Evolutionary conservation across 306 rosid species (phyloP).

Genomic region (Clitoria ternatea): DNA sequence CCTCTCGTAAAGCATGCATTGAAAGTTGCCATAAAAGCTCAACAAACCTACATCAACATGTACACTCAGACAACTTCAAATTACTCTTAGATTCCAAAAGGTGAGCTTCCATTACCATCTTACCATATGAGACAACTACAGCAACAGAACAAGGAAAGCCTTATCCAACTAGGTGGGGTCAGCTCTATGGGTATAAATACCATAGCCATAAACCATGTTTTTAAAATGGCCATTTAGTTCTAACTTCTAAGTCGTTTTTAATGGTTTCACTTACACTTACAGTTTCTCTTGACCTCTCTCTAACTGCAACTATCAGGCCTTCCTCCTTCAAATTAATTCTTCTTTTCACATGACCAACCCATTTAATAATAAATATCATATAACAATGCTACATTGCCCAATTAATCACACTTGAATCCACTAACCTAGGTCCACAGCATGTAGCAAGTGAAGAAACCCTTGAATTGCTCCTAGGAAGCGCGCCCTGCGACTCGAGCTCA

Average conservation of each 20-base stretch:
- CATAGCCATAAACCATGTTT: background rate
- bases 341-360: background rate
- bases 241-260: background rate
- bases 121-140: conserved; percentile 7
- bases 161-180: background rate
- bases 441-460: conserved; percentile 99
- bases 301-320: background rate
- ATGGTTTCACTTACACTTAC: background rate
- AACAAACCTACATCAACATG: conserved; percentile 67
- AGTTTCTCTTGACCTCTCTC: background rate
- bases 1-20: conserved; percentile 96
- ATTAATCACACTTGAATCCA: background rate
- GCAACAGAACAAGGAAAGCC: background rate
- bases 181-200: background rate
- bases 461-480: conserved; percentile 95
- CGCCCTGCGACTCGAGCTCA: conserved; percentile 99
- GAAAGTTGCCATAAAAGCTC: conserved; percentile 99
- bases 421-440: conserved; percentile 98
- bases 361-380: too few relatives aligned
- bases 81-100: background rate
- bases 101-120: background rate
- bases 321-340: background rate
- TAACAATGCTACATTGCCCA: background rate
- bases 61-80: conserved; percentile 9
- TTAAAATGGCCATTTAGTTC: background rate